Evolutionary conservation across 192 early-diverging fungal species (phyloP), one percentile per base, ranked within the genome.

Genomic region (Geosiphon pyriformis): DNA sequence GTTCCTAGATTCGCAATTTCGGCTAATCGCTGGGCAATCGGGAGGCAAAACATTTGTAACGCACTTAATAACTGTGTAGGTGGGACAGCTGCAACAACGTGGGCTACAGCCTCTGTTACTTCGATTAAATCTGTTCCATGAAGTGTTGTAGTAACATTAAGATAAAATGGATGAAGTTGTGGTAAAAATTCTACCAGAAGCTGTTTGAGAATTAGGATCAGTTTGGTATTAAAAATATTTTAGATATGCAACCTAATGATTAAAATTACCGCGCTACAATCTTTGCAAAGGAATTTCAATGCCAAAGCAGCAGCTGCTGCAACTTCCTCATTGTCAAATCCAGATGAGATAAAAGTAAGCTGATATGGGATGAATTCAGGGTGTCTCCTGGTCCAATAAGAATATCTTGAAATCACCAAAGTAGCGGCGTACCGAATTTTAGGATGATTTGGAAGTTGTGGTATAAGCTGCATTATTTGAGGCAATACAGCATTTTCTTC

Each of bases 351-450:
- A 74, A 88, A 98, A 33, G 79, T 84, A 37, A 99, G 84, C 79
- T 98, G 96, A 73, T 93, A 95, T 31, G 84, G 72, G n/a, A 99
- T 84, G 61, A 88, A 93, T 73, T 92, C 82, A 8, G 94, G 93
- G 70, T 98, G 94, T 48, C 80, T 74, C 26, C 74, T 71, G 1
- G 95, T 96, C 97, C 97, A 99, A 60, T 83, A 82, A 23, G 96
- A 89, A 71, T 99, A 99, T 56, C 95, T 82, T 2, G 92, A 93
- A 71, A 99, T 95, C 7, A 99, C 94, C 22, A 98, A 78, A 22
- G 95, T 95, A 1, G 95, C 94, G 0, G 96, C 94, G 67, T 98
- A 96, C 65, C 89, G 88, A 75, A 99, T 87, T 73, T 94, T 94
- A 12, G 97, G 92, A 69, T 99, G 95, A 20, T 80, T 65, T 15